Evolutionary conservation across 2,329 filamentous ascomycete species (phyloP), one percentile per base, ranked within the genome.

Genomic region (Alternaria solani): DNA sequence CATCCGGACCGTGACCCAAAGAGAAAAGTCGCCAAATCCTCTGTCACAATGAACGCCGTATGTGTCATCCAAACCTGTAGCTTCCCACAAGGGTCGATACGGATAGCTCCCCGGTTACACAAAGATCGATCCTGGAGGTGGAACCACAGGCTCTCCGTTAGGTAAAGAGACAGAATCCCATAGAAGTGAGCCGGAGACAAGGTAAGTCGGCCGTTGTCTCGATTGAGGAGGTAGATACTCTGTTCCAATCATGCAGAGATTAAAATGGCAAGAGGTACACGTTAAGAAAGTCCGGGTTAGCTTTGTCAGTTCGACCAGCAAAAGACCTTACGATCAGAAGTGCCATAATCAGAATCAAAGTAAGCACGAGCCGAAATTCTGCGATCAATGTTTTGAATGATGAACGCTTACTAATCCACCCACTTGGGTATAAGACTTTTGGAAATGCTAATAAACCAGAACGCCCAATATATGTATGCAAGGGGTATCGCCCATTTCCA

Each of bases 381-480:
- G 16, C 18, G 20, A 46, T 51, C 16, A 55, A 43, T 30, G 30
- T 23, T 49, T 49, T 38, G 7, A 49, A 36, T 36, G 46, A 38
- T 26, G 9, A 49, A 36, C 46, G 30, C 32, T 30, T 42, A 36
- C 46, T 16, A 38, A 38, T 14, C 46, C 46, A 25, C 14, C 20
- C 46, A 25, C 20, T 20, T 7, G 30, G 44, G 25, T 51, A 46
- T 43, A 14, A 20, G 8, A 23, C 18, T 23, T 30, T n/a, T 51
- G 16, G 4, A 38, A 46, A 61, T 57, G 52, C 47, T 51, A 32
- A 32, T 5, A 52, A 59, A 18, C 12, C 28, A 54, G 30, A 59
- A 66, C 64, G 59, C 62, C 64, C 11, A 32, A 38, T 47, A 30
- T 59, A 43, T 62, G 23, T 62, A 64, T 65, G 63, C 63, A 61